These are phyloP conservation scores for Salvia miltiorrhiza DNA, from an alignment of 257 asterid genomes.

Conservation along the genomic window DNA sequence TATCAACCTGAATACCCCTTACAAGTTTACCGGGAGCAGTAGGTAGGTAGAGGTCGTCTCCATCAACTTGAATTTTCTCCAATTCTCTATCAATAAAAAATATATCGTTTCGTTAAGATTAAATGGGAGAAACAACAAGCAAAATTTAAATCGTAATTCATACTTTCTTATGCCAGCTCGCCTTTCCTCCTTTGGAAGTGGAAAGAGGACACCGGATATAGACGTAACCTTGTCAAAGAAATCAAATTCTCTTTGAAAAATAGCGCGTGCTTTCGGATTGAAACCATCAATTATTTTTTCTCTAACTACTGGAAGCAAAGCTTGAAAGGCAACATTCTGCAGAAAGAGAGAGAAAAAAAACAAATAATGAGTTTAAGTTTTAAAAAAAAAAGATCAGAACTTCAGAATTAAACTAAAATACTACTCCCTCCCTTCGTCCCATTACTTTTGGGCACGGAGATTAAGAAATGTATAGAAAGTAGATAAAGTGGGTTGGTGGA, in stretches of 20 bases:
- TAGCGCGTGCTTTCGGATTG: slow-evolving; percentile 63
- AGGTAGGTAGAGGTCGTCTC: slow-evolving; percentile 96
- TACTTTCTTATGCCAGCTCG: slow-evolving; percentile 96
- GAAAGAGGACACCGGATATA: slow-evolving; percentile 93
- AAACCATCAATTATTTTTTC: slow-evolving; percentile 83
- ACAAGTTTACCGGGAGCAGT: slow-evolving; percentile 89
- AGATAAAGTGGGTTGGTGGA: too few relatives aligned
- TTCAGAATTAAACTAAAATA: not conserved
- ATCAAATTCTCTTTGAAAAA: slow-evolving; percentile 86
- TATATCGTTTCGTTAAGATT: slow-evolving; percentile 1
- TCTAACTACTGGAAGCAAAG: slow-evolving; percentile 75
- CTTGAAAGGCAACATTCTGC: slow-evolving; percentile 76
- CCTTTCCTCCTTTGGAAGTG: slow-evolving; percentile 91
- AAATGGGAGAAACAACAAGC: slow-evolving; percentile 14
- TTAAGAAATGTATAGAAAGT: too few relatives aligned
- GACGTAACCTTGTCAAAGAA: slow-evolving; percentile 99
- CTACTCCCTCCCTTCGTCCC: too few relatives aligned
- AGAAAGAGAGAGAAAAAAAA: slow-evolving; percentile 12
- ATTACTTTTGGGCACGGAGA: too few relatives aligned
- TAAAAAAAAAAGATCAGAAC: slow-evolving; percentile 11
- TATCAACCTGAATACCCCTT: slow-evolving; percentile 84
- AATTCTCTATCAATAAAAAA: slow-evolving; percentile 57
- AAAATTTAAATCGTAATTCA: slow-evolving; percentile 18
- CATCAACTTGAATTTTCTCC: slow-evolving; percentile 83
- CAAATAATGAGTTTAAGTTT: slow-evolving; percentile 3